Conservation (phyloP, 2,329 filamentous ascomycete species). For the Huntiella omanensis region DNA sequence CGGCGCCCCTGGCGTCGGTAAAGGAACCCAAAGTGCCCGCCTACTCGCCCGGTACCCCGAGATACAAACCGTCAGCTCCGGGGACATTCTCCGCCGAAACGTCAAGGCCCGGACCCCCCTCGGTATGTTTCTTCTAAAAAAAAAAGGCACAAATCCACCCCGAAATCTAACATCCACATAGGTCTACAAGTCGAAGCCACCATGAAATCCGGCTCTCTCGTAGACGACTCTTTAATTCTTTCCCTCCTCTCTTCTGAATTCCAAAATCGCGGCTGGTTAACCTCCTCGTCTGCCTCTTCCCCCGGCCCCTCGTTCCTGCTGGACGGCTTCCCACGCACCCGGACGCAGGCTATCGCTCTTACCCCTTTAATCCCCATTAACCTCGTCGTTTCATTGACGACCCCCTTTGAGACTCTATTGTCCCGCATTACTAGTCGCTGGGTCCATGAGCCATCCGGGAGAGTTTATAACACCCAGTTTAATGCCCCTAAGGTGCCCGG, state of each 20-base stretch:
- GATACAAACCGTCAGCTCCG: slow-evolving; percentile 79
- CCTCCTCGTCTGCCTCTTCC: slow-evolving; percentile 34
- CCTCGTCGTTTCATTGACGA: slow-evolving; percentile 71
- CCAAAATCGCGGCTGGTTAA: slow-evolving; percentile 14
- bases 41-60: slow-evolving; percentile 75
- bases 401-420: slow-evolving; percentile 70
- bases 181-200: slow-evolving; percentile 78
- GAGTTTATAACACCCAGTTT: slow-evolving; percentile 90
- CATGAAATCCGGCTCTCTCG: slow-evolving; percentile 77
- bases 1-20: slow-evolving; percentile 90
- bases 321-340: slow-evolving; percentile 87
- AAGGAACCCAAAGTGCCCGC: slow-evolving; percentile 86
- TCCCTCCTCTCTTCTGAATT: slow-evolving; percentile 16
- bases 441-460: slow-evolving; percentile 79
- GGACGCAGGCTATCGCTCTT: slow-evolving; percentile 56
- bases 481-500: slow-evolving; percentile 67
- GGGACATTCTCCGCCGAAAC: slow-evolving; percentile 81
- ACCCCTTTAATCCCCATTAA: slow-evolving; percentile 84
- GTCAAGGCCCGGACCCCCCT: slow-evolving; percentile 74
- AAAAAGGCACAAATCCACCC: neutral
- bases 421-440: slow-evolving; percentile 80
- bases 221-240: slow-evolving; percentile 79
- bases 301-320: slow-evolving; percentile 80
- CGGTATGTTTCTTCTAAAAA: slow-evolving; percentile 33
- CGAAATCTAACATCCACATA: slow-evolving; percentile 18